Evolutionary conservation across 169 alveolate genomes (phyloP), one percentile per base, ranked within the genome.

Genomic region (Plasmodium cynomolgi): DNA sequence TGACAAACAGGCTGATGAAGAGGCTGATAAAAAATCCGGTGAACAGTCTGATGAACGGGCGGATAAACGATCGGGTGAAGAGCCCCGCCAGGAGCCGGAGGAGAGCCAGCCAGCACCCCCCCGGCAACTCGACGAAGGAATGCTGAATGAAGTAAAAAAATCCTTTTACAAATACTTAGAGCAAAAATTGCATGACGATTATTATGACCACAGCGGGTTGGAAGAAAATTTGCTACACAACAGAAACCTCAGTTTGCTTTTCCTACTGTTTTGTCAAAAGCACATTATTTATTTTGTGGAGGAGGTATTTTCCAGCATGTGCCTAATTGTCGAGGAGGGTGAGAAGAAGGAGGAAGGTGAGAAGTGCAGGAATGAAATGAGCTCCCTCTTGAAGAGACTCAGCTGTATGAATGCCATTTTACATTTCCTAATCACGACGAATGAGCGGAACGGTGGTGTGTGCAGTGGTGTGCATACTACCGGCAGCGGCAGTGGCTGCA

Each of bases 261-360:
- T 56, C 82, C 33, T 44, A 1, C 82, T 90, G n/a, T 50, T 90
- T 5, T 90, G 94, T 68, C 68, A 39, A 41, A 90, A 90, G 9
- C 91, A 90, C 62, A 44, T 79, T 15, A 90, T 90, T 31, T 17
- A 80, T 68, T 29, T 90, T 4, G 71, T 90, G 44, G 91, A 90
- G 56, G 91, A 90, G 6, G 13, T 80, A 13, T 90, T 56, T 31
- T 68, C 39, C n/a, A 29, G 34, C 31, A 79, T 79, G 50, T 41
- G 50, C 39, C 50, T 80, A 9, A 34, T 37, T 17, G 6, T 62
- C 0, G 31, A 29, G 39, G 33, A 71, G 33, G 39, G 26, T 39
- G 85, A 54, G 17, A 44, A 75, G 5, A n/a, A n/a, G n/a, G 31
- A 29, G 39, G 33, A 71, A n/a, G 39, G 26, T 39, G 85, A 54